Percentiles rank a stretch among this genome's conserved stretches.
These are phyloP conservation scores for Botrytis galanthina DNA, from an alignment of 2,329 filamentous ascomycete species.

Conservation along the genomic window DNA sequence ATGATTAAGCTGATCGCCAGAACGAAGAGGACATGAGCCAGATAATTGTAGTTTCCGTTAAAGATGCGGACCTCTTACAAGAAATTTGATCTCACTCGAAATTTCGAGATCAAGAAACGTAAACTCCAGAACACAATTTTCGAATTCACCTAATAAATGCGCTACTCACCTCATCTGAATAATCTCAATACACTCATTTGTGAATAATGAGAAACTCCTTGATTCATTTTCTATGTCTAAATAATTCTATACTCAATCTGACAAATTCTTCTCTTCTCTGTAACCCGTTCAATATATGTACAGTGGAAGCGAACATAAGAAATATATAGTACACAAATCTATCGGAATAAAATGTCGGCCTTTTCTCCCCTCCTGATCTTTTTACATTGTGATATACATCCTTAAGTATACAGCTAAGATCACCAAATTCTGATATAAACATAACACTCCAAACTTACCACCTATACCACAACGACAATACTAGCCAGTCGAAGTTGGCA, in stretches of 20 bases:
- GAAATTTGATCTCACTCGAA: neutral
- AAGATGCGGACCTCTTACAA: neutral
- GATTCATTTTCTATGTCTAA: neutral
- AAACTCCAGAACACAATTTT: neutral
- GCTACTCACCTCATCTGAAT: rapidly evolving
- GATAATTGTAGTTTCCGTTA: neutral
- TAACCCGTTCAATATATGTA: neutral
- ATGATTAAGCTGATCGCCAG: too few relatives aligned
- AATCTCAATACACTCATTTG: neutral
- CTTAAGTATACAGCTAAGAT: neutral
- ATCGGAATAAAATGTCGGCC: neutral
- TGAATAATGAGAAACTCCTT: neutral
- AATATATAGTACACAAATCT: neutral
- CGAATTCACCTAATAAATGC: neutral
- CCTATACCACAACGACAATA: neutral
- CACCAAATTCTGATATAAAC: neutral
- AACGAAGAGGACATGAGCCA: too few relatives aligned
- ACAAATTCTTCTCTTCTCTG: neutral
- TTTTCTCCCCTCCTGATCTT: too few relatives aligned
- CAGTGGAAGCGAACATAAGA: neutral
- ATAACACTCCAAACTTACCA: neutral
- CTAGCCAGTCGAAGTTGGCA: neutral
- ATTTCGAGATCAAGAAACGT: neutral
- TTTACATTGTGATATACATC: neutral
- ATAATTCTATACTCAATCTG: neutral